A percentile compares a stretch with the other conserved stretches of the same genome.
Evolutionary conservation across 345 rosid genomes (phyloP).

Genomic region (Salix koriyanagi): DNA sequence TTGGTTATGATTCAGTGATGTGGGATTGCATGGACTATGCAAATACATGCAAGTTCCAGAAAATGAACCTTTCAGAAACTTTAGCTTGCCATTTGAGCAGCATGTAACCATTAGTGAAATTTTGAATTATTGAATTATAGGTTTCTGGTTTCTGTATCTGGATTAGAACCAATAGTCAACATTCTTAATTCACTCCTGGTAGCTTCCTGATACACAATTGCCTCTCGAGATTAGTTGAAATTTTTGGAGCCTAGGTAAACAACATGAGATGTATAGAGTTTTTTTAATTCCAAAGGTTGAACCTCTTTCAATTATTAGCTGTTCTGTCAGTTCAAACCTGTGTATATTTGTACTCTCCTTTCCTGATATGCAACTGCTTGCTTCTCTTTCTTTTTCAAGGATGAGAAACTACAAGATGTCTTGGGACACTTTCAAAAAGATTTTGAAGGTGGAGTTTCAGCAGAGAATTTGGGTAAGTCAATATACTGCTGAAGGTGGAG

Average conservation of each 20-base stretch:
- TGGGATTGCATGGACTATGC: background rate
- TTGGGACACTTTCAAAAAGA: slow-evolving; percentile 94
- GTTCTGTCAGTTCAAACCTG: background rate
- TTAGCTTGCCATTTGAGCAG: background rate
- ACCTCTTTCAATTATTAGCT: background rate
- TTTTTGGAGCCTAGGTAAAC: background rate
- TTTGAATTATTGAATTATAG: background rate
- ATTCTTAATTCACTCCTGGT: background rate
- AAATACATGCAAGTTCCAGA: background rate
- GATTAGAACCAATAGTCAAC: background rate
- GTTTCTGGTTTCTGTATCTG: slow-evolving; percentile 1
- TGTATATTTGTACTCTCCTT: background rate
- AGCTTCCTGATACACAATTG: background rate
- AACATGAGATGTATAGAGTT: background rate
- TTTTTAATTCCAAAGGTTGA: background rate
- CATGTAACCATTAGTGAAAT: slow-evolving; percentile 3
- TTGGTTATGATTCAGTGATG: background rate
- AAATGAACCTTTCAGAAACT: background rate
- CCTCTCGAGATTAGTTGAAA: slow-evolving; percentile 2
- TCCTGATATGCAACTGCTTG: background rate
- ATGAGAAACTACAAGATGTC: slow-evolving; percentile 79
- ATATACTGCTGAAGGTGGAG: slow-evolving; percentile 25
- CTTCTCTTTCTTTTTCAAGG: slow-evolving; percentile 41
- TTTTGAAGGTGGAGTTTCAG: slow-evolving; percentile 94
- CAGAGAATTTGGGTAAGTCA: slow-evolving; percentile 88